Conservation (phyloP, 2,329 filamentous ascomycete species). For the Aspergillus sp. region DNA sequence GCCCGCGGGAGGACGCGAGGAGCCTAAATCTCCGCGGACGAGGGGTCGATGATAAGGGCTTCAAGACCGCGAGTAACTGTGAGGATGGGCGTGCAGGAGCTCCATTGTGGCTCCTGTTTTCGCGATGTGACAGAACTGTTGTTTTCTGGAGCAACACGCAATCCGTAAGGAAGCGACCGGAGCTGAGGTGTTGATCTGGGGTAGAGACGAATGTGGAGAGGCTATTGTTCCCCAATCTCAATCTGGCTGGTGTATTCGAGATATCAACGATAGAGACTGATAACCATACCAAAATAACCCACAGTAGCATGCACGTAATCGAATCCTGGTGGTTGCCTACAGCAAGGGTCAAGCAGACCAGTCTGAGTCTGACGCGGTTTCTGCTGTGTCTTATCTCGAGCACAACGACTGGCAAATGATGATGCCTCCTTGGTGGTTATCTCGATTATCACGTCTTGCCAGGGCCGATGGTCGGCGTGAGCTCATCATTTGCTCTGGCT, state of each 20-base stretch:
- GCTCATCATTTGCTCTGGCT: conserved; percentile 2
- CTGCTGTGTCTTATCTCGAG: conserved; percentile 14
- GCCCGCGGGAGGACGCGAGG: background rate
- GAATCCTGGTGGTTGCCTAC: conserved; percentile 1
- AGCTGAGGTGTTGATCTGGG: background rate
- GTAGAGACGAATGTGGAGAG: conserved; percentile 7
- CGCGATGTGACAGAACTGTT: background rate
- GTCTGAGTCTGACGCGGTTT: conserved; percentile 15
- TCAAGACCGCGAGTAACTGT: background rate
- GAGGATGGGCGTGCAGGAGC: background rate
- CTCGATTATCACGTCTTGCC: conserved; percentile 15
- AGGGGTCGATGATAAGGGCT: background rate
- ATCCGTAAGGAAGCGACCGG: background rate
- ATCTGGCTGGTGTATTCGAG: background rate
- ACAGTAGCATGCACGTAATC: conserved; percentile 7
- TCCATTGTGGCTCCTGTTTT: background rate
- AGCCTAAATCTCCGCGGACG: conserved; percentile 3
- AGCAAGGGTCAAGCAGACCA: conserved; percentile 4
- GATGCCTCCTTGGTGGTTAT: conserved; percentile 9
- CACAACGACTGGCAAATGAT: conserved; percentile 12
- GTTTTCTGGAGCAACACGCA: background rate
- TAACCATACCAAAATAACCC: background rate
- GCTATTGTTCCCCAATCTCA: background rate
- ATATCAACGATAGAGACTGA: conserved; percentile 1
- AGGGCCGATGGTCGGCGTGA: conserved; percentile 11